A percentile compares a stretch with the other conserved stretches of the same genome.
These are phyloP conservation scores for Aureobasidium vineae DNA, from an alignment of 2,329 filamentous ascomycete species.

Conservation along the genomic window DNA sequence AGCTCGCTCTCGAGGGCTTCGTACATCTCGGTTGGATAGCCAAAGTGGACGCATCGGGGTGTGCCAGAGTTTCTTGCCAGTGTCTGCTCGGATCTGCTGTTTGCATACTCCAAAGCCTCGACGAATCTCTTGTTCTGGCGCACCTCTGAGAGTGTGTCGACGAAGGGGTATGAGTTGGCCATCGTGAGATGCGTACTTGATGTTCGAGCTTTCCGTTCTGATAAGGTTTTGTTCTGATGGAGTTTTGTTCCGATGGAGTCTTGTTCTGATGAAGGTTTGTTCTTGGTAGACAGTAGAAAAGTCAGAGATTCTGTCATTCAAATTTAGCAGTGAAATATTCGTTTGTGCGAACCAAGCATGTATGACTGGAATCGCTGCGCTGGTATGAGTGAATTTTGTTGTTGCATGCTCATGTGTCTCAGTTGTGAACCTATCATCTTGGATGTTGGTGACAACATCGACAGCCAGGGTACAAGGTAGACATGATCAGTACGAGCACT, in stretches of 20 bases:
- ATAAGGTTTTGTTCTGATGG: too few relatives aligned
- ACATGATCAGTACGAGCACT: background rate
- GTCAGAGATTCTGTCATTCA: background rate
- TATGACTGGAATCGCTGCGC: background rate
- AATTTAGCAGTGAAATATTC: background rate
- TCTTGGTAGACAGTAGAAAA: background rate
- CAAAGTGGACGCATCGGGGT: background rate
- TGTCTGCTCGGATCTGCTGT: background rate
- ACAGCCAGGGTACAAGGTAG: background rate
- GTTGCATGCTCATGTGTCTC: background rate
- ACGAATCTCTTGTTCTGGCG: background rate
- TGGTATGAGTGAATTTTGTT: background rate
- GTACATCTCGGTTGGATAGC: background rate
- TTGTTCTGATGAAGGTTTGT: background rate
- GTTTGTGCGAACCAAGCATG: background rate
- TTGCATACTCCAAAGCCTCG: background rate
- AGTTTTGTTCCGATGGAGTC: too few relatives aligned
- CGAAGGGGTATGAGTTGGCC: background rate
- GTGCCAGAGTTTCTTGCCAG: background rate
- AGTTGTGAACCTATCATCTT: background rate
- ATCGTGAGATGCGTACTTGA: background rate
- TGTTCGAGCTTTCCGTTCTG: background rate
- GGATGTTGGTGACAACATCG: background rate
- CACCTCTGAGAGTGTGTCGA: background rate
- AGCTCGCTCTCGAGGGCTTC: background rate